phyloP scores from a whole-genome alignment of 768 basidiomycete genomes.

The Tulasnella sp. region DNA sequence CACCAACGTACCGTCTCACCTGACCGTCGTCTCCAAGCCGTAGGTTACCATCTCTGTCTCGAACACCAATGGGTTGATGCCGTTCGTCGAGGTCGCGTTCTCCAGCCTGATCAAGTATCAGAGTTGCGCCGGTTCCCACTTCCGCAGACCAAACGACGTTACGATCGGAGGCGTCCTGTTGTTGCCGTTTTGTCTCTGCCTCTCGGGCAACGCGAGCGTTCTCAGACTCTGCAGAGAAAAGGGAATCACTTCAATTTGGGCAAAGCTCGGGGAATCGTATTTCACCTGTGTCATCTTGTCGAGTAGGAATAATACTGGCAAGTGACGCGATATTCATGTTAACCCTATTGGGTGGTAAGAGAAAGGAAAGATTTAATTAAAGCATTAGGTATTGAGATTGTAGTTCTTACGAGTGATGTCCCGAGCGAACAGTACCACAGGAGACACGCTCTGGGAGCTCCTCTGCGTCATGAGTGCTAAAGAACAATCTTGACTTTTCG shows the following conservation, averaged over 20 bases:
- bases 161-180: not conserved
- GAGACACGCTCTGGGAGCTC: constrained; percentile 62
- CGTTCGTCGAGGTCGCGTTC: not conserved
- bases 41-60: not conserved
- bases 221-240: no score
- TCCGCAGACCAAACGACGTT: constrained; percentile 12
- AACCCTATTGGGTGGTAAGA: not conserved
- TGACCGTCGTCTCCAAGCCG: not conserved
- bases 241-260: no score
- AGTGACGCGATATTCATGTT: constrained; percentile 2
- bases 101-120: not conserved
- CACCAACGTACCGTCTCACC: not conserved
- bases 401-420: constrained; percentile 11
- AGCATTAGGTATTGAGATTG: not conserved
- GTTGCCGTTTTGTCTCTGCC: constrained; percentile 1
- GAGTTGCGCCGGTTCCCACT: not conserved
- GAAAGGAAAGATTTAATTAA: not conserved
- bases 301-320: not conserved
- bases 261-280: no score
- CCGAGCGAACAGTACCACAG: not conserved
- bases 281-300: not conserved
- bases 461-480: constrained; percentile 61
- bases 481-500: constrained; percentile 66
- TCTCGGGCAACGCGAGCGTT: not conserved
- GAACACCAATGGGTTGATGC: not conserved